Evolutionary conservation across 1,284 basidiomycete genomes (phyloP).

Genomic region (Cryptococcus maquisensis): DNA sequence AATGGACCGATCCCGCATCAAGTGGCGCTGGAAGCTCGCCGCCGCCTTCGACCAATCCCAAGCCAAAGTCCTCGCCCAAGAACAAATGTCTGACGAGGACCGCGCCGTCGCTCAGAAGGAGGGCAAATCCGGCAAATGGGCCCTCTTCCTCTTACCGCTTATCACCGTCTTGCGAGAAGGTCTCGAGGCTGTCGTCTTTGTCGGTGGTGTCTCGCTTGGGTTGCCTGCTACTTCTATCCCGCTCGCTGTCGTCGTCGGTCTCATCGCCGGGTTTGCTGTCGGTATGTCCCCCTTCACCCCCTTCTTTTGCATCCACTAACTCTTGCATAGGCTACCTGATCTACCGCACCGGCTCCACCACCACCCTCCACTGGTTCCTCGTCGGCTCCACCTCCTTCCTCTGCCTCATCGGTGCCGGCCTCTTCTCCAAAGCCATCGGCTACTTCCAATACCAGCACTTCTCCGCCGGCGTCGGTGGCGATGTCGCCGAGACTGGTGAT

Average conservation of each 20-base stretch:
- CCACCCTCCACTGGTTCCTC: conserved; percentile 65
- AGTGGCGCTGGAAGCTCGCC: conserved; percentile 84
- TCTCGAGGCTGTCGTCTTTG: conserved; percentile 87
- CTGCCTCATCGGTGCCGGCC: conserved; percentile 83
- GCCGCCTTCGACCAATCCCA: conserved; percentile 62
- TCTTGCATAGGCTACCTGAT: conserved; percentile 36
- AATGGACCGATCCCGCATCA: conserved; percentile 65
- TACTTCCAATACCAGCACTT: conserved; percentile 62
- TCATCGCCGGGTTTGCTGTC: conserved; percentile 66
- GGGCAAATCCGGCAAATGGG: conserved; percentile 63
- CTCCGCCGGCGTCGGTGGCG: conserved; percentile 58
- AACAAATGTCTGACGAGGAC: conserved; percentile 5
- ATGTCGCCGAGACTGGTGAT: conserved; percentile 65
- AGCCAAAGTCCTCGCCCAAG: conserved; percentile 11
- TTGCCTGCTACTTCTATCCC: conserved; percentile 78
- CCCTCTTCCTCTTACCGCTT: conserved; percentile 78
- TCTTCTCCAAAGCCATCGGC: conserved; percentile 68
- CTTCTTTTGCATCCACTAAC: not conserved
- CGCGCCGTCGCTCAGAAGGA: conserved; percentile 7
- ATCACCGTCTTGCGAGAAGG: conserved; percentile 90
- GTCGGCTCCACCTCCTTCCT: conserved; percentile 83
- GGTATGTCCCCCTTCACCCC: conserved; percentile 38
- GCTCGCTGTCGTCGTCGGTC: conserved; percentile 76
- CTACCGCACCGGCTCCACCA: conserved; percentile 48
- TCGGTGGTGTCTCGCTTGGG: conserved; percentile 79